Percentiles rank a stretch among this genome's conserved stretches.
Evolutionary conservation across 2,329 filamentous ascomycete genomes (phyloP).

Genomic region (Harringtonia lauricola): DNA sequence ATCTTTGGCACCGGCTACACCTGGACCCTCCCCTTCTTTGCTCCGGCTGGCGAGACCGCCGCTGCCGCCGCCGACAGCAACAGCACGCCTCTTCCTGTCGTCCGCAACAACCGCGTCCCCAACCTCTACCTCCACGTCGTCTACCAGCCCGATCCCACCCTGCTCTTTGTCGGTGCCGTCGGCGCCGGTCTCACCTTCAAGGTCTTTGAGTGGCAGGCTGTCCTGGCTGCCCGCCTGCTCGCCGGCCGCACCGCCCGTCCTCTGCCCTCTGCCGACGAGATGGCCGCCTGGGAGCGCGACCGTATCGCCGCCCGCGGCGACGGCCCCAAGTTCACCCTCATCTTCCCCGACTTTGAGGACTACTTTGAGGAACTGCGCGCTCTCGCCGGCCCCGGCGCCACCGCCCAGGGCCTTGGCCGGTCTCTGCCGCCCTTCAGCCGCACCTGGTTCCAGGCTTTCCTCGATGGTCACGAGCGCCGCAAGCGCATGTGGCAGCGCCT

Average conservation of each 20-base stretch:
- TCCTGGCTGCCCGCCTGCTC: constrained; percentile 46
- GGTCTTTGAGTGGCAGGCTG: constrained; percentile 58
- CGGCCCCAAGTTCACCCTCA: constrained; percentile 40
- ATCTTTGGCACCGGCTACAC: constrained; percentile 58
- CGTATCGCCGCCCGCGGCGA: constrained; percentile 43
- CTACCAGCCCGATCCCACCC: constrained; percentile 38
- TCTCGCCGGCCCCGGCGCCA: constrained; percentile 30
- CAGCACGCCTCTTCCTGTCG: no score
- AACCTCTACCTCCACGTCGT: constrained; percentile 48
- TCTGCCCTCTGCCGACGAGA: constrained; percentile 37
- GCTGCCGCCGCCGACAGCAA: no score
- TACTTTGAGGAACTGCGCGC: constrained; percentile 48
- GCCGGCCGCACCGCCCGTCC: constrained; percentile 40
- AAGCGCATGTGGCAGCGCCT: constrained; percentile 8
- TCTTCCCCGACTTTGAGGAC: constrained; percentile 51
- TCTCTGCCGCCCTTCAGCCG: constrained; percentile 3
- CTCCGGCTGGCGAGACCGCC: no score
- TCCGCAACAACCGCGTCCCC: constrained; percentile 43
- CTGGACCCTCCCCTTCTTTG: constrained; percentile 52
- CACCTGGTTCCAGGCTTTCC: constrained; percentile 6
- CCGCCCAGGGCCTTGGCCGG: not conserved
- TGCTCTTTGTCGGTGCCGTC: constrained; percentile 49
- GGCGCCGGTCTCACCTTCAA: constrained; percentile 52
- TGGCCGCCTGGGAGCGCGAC: constrained; percentile 45
- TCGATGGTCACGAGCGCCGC: constrained; percentile 8